Evolutionary conservation across 106 monocot species (phyloP), one percentile per base, ranked within the genome.

Genomic region (Platanthera zijinensis): DNA sequence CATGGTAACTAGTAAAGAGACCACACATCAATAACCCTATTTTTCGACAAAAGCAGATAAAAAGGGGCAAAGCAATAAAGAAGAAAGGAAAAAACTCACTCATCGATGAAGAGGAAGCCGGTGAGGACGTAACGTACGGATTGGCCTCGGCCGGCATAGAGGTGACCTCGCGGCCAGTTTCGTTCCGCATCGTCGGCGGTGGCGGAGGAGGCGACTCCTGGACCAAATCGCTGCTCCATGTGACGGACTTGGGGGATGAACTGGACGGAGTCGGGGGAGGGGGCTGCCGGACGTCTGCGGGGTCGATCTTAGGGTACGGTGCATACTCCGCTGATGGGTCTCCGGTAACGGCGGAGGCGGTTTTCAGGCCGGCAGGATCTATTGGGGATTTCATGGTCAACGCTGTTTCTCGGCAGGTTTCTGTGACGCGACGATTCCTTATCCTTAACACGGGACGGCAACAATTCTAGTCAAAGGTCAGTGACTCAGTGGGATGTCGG

Each of bases 171-270:
- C 10, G 46, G 10, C 7, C 8, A 50, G 14, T 51, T 46, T 8
- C 21, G 50, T 72, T 13, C 39, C 22, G 10, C 8, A 21, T 15
- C 50, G 50, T 17, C 9, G 49, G 5, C 18, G 6, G 50, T 10
- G 72, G 10, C 19, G 25, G 22, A 11, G 17, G 61, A 10, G 72
- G 71, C 17, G 48, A 11, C 15, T 72, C 72, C 51, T 19, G 50
- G 51, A 46, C 72, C 72, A 72, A 51, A 72, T 72, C 72, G 51
- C 51, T 72, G 51, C 72, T 72, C 72, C 72, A 72, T 18, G 50
- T 72, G 51, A 72, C 72, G 19, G 72, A 72, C 22, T 72, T 72
- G 50, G 72, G 70, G 47, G 70, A 48, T 17, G 70, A 70, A 70
- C 48, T 72, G 3, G 51, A 72, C 18, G 51, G 51, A 50, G 50